A percentile compares a stretch with the other conserved stretches of the same genome.
These are phyloP conservation scores for Plasmopara muralis DNA, from an alignment of 352 stramenopile genomes.

Conservation along the genomic window DNA sequence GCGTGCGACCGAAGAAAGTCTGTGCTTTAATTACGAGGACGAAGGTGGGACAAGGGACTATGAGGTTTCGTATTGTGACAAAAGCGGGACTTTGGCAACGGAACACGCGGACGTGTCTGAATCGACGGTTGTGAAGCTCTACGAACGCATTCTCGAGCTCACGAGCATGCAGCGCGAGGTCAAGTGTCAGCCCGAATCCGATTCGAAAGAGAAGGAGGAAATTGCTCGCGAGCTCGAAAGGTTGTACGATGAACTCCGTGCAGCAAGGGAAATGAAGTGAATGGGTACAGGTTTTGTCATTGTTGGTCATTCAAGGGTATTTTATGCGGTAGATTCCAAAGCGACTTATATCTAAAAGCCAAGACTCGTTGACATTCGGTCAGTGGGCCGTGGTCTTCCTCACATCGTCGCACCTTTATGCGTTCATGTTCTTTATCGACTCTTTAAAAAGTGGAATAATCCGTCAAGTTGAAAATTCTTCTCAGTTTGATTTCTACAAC, in stretches of 20 bases:
- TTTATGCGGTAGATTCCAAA: too few relatives aligned
- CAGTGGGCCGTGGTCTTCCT: too few relatives aligned
- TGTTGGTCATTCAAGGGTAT: too few relatives aligned
- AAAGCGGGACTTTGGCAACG: slow-evolving; percentile 5
- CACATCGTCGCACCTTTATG: too few relatives aligned
- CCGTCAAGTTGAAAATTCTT: too few relatives aligned
- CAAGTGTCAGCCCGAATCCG: slow-evolving; percentile 32
- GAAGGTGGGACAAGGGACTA: slow-evolving; percentile 23
- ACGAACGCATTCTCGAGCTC: slow-evolving; percentile 56
- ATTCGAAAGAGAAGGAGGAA: slow-evolving; percentile 31
- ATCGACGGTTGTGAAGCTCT: slow-evolving; percentile 46
- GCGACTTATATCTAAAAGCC: too few relatives aligned
- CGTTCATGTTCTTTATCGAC: too few relatives aligned
- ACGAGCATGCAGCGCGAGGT: slow-evolving; percentile 52
- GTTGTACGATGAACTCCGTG: slow-evolving; percentile 51
- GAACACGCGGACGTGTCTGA: slow-evolving; percentile 21
- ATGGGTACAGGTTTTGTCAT: slow-evolving; percentile 15
- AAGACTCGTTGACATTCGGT: too few relatives aligned
- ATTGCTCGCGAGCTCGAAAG: slow-evolving; percentile 34
- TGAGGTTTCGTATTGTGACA: neutral
- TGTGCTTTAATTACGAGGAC: slow-evolving; percentile 32
- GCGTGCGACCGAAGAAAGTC: slow-evolving; percentile 32
- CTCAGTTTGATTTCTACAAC: too few relatives aligned
- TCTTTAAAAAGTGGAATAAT: too few relatives aligned
- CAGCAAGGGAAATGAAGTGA: slow-evolving; percentile 27